These are phyloP conservation scores for Byssothecium circinans DNA, from an alignment of 2,329 filamentous ascomycete species.

Conservation along the genomic window DNA sequence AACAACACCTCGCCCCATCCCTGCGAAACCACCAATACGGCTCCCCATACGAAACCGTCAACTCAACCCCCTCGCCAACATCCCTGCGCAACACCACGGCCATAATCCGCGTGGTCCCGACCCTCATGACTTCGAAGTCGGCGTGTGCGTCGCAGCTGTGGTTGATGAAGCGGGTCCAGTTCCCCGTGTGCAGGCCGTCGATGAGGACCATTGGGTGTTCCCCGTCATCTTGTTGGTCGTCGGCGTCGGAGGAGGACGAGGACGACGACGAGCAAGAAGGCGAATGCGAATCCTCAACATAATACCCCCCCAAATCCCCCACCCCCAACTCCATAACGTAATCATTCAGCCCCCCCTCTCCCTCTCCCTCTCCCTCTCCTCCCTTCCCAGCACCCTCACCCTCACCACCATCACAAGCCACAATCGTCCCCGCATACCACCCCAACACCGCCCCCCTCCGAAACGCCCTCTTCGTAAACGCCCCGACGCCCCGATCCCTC, in stretches of 20 bases:
- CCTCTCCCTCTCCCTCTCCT: too few species aligned
- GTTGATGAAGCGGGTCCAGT: constrained; percentile 25
- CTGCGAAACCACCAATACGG: constrained; percentile 14
- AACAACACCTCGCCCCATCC: constrained; percentile 9
- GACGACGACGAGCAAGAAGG: neutral
- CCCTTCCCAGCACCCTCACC: too few species aligned
- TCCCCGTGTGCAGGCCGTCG: constrained; percentile 11
- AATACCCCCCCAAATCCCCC: neutral
- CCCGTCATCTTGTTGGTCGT: too few species aligned
- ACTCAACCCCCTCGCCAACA: constrained; percentile 11
- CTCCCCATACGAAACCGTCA: constrained; percentile 18
- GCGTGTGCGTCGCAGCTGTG: constrained; percentile 15
- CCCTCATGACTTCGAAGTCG: constrained; percentile 9
- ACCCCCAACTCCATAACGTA: constrained; percentile 22
- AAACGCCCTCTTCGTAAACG: constrained; percentile 13
- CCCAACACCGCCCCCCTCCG: constrained; percentile 12
- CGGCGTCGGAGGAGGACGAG: too few species aligned
- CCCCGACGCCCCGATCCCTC: constrained; percentile 12
- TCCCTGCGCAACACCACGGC: constrained; percentile 8
- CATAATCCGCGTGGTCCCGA: constrained; percentile 17
- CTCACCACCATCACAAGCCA: neutral
- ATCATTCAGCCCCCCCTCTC: neutral
- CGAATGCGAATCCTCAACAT: neutral
- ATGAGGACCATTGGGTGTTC: constrained; percentile 7
- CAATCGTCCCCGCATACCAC: constrained; percentile 19